Evolutionary conservation across 495 filamentous ascomycete genomes (phyloP), one percentile per base, ranked within the genome.

Genomic region (Lindgomyces ingoldianus): DNA sequence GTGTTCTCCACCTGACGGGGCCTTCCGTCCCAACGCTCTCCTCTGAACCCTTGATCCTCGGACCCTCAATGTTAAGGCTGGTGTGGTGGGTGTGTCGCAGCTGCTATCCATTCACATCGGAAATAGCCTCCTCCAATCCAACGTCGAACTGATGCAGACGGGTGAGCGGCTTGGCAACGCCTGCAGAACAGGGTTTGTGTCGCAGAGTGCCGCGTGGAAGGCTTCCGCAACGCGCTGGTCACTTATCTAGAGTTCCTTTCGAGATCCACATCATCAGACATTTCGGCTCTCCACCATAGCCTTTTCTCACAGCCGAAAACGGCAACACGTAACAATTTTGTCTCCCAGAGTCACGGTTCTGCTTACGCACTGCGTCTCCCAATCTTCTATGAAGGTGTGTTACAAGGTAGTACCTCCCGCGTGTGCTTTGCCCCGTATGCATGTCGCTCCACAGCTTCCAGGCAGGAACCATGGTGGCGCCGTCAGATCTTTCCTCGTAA

Each of bases 231-330:
- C 46, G 18, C 6, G 46, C 8, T 49, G 46, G 46, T 25, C 3
- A 49, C 46, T n/a, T 49, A 9, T 49, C 21, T 24, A 49, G 27
- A 3, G 16, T n/a, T 2, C 27, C 27, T 19, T 10, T 10, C 22
- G 49, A 33, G 22, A 25, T 24, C 3, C 25, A 18, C 55, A 33
- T 47, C 22, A 47, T 21, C 51, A n/a, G n/a, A 2, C n/a, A 29
- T 27, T 47, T 60, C 57, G 57, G 57, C 57, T 60, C 57, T 50
- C 57, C 57, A 46, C 57, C 27, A 50, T 60, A 29, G 14, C 16
- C 41, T 58, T 4, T 52, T 24, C 10, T 14, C 30, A 41, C 24
- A n/a, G n/a, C 53, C 30, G 16, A 56, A 44, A 56, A 42, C 21
- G 53, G 53, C 19, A 56, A 12, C 12, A 33, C 10, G 19, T 25